A percentile compares a stretch with the other conserved stretches of the same genome.
phyloP scores from a whole-genome alignment of 176 grass and related monocot species.

The Poa pratensis region DNA sequence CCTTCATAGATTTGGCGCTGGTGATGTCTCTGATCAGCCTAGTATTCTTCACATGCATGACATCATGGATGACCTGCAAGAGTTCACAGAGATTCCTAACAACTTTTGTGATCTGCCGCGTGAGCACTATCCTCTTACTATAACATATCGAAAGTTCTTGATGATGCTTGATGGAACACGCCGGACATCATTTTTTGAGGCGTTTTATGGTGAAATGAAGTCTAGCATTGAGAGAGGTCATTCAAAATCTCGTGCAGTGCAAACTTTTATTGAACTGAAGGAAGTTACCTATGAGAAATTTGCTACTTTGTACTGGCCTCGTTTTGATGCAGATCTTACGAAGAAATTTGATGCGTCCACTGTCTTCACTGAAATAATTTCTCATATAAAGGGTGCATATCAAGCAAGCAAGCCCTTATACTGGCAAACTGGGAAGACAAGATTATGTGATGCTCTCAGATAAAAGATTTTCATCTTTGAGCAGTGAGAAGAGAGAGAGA shows the following conservation, averaged over 20 bases:
- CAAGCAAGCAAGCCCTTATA: neutral
- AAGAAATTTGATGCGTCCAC: conserved; percentile 76
- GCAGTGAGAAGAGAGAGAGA: conserved; percentile 45
- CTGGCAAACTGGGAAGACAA: conserved; percentile 39
- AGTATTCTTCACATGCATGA: conserved; percentile 69
- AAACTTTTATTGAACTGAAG: conserved; percentile 64
- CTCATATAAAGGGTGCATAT: conserved; percentile 77
- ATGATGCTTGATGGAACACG: conserved; percentile 92
- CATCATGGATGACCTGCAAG: conserved; percentile 49
- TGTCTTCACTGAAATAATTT: conserved; percentile 90
- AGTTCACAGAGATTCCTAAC: conserved; percentile 69
- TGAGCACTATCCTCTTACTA: conserved; percentile 65
- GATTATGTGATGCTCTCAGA: conserved; percentile 73
- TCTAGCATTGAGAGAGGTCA: conserved; percentile 45
- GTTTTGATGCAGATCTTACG: conserved; percentile 67
- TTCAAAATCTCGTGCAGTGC: conserved; percentile 60
- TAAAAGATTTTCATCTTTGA: conserved; percentile 72
- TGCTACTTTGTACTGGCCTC: conserved; percentile 73
- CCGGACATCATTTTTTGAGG: conserved; percentile 67
- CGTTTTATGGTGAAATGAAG: conserved; percentile 53
- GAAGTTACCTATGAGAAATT: conserved; percentile 87
- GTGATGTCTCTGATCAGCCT: conserved; percentile 38
- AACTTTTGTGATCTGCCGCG: conserved; percentile 45
- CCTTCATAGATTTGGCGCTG: conserved; percentile 57
- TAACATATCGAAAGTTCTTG: conserved; percentile 77